Conservation (phyloP, 257 asterid species). For the Gentiana dahurica region DNA sequence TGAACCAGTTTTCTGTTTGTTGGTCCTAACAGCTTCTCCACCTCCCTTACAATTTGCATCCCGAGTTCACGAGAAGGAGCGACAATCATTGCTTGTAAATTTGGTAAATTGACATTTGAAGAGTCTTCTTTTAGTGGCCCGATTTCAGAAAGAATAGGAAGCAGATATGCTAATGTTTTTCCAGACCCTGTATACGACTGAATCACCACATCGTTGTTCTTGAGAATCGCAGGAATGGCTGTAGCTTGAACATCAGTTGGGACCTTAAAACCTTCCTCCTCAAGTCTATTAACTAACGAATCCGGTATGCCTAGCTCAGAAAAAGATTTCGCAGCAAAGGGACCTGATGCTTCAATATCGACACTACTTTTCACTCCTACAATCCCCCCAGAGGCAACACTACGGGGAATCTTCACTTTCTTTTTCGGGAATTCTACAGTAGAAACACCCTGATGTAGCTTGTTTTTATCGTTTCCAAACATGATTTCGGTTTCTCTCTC, state of each 20-base stretch:
- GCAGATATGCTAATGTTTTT: constrained; percentile 88
- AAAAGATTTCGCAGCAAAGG: constrained; percentile 72
- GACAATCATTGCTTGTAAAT: constrained; percentile 73
- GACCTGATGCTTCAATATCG: constrained; percentile 40
- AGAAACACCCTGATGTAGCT: constrained; percentile 39
- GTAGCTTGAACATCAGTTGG: constrained; percentile 98
- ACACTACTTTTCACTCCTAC: constrained; percentile 23
- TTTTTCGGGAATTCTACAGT: constrained; percentile 51
- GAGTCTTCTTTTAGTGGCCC: constrained; percentile 42
- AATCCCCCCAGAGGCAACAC: constrained; percentile 17
- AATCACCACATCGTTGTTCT: constrained; percentile 73
- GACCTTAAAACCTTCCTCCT: constrained; percentile 58
- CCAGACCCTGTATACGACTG: constrained; percentile 98
- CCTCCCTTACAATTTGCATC: constrained; percentile 96
- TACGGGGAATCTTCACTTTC: constrained; percentile 30
- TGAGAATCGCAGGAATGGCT: constrained; percentile 69
- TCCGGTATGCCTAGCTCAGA: constrained; percentile 83
- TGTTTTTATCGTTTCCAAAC: constrained; percentile 39
- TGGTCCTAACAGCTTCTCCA: constrained; percentile 87
- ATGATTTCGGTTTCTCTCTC: constrained; percentile 21
- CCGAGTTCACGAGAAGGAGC: constrained; percentile 99
- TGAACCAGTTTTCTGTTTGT: constrained; percentile 70
- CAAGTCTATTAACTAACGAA: constrained; percentile 57
- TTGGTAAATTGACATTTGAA: constrained; percentile 18
- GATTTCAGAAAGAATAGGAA: constrained; percentile 73